Evolutionary conservation across 1,284 basidiomycete species (phyloP), one percentile per base, ranked within the genome.

Genomic region (Baeospora myosura): DNA sequence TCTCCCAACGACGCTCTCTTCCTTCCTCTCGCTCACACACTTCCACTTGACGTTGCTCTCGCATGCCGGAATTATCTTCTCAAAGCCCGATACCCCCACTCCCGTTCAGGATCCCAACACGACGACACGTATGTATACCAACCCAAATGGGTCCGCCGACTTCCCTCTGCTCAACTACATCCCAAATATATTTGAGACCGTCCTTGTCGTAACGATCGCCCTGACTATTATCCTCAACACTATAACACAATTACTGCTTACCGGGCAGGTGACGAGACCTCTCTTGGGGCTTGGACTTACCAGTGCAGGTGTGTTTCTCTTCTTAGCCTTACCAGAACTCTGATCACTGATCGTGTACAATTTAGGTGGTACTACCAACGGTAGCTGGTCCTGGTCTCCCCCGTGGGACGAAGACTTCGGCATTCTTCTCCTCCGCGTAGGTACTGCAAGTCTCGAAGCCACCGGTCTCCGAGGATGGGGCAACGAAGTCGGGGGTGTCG

Each of bases 131-230:
- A 11, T 21, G 5, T 44, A 44, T 36, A 40, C 43, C 8, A 40
- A 28, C 24, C 38, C 42, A 17, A 28, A 31, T n/a, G 47, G 44
- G 12, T 40, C 40, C 16, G 38, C 40, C 6, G 38, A 18, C 8
- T 84, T 83, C 53, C 83, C 84, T 0, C 65, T 84, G 10, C 70
- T 86, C 44, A 84, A 81, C 50, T 83, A 81, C 49, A 67, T 84
- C 43, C 80, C 83, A 2, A 81, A 78, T 53, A 58, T 82, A 36
- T 76, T 86, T 40, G 83, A 87, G 57, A 73, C 78, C 0, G 41
- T 73, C 42, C 69, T 87, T 30, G 49, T 81, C 22, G 53, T 57
- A 16, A 65, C 77, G 36, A 79, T 79, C 5, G 32, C 74, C 8
- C 60, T 81, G 24, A 79, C 81, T 3, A 58, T 77, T 38, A 57